A percentile compares a stretch with the other conserved stretches of the same genome.
Evolutionary conservation across 2,329 filamentous ascomycete species (phyloP).

Genomic region (Diaporthe vexans): DNA sequence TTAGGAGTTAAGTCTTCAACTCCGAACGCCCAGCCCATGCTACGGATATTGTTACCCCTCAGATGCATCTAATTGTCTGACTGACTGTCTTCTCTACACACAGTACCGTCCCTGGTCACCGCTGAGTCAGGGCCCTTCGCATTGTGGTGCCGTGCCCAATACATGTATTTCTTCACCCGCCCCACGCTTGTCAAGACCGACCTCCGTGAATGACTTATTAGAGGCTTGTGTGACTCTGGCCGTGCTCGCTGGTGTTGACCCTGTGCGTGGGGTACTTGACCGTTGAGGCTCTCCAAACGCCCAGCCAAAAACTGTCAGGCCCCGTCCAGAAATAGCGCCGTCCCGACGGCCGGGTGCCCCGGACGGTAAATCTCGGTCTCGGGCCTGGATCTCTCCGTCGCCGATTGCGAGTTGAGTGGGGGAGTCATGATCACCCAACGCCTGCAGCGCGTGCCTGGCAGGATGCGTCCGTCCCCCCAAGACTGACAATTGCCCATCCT

Average conservation of each 20-base stretch:
- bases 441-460: conserved; percentile 21
- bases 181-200: background rate
- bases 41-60: background rate
- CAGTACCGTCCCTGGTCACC: background rate
- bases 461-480: background rate
- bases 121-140: conserved; percentile 5
- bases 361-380: conserved; percentile 24
- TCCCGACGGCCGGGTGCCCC: conserved; percentile 12
- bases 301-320: background rate
- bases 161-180: background rate
- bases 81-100: background rate
- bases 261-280: background rate
- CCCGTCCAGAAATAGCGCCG: background rate
- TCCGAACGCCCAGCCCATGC: conserved; percentile 20
- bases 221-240: background rate
- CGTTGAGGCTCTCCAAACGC: background rate
- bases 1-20: conserved; percentile 26
- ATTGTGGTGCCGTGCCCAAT: background rate
- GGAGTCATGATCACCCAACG: background rate
- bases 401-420: background rate
- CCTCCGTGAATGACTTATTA: background rate
- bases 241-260: background rate
- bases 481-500: background rate
- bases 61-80: background rate
- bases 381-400: conserved; percentile 8